Percentiles rank a stretch among this genome's conserved stretches.
Evolutionary conservation across 169 alveolate genomes (phyloP).

Genomic region (Plasmodium knowlesi): DNA sequence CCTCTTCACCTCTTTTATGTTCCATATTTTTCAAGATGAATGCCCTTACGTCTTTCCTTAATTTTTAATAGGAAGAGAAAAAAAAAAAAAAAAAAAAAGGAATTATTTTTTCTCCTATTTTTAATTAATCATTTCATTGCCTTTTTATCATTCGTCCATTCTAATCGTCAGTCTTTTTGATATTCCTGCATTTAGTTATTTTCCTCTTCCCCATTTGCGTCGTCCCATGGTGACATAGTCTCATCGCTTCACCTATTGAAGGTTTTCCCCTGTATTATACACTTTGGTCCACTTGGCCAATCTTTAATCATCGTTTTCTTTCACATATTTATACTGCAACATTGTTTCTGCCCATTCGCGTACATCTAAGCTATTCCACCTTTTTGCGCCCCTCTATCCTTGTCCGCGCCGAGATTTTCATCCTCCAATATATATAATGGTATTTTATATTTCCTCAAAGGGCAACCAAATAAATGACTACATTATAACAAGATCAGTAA

Average conservation of each 20-base stretch:
- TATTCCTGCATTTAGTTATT: neutral
- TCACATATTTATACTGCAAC: neutral
- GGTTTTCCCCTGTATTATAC: neutral
- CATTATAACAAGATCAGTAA: slow-evolving; percentile 39
- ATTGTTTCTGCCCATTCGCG: neutral
- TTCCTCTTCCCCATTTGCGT: neutral
- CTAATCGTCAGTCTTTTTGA: neutral
- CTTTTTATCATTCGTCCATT: neutral
- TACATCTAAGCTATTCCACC: neutral
- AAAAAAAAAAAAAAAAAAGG: neutral
- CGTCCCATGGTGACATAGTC: neutral
- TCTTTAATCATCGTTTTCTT: neutral
- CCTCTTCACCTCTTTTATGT: neutral
- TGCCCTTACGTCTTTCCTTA: neutral
- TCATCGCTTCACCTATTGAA: neutral
- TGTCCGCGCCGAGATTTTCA: neutral
- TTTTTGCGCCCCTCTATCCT: neutral
- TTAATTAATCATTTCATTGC: neutral
- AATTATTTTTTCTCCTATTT: neutral
- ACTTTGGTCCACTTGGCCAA: neutral
- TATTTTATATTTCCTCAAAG: slow-evolving; percentile 10
- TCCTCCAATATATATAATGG: slow-evolving; percentile 19
- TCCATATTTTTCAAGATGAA: neutral
- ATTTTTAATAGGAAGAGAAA: neutral
- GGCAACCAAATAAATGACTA: slow-evolving; percentile 13